phyloP scores from a whole-genome alignment of 116 monocot species.

The Posidonia oceanica region DNA sequence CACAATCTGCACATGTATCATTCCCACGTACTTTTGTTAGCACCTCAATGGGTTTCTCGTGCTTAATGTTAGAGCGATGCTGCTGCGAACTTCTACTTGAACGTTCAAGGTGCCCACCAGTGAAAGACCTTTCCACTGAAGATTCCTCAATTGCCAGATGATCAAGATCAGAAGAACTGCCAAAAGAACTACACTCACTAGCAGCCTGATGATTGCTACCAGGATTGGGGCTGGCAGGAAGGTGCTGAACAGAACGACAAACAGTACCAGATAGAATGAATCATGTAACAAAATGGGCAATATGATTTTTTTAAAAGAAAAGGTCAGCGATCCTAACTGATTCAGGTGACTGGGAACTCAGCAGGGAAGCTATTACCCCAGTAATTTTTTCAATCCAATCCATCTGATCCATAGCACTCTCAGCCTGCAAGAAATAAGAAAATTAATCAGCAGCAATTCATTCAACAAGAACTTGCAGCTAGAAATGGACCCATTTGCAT shows the following conservation, averaged over 20 bases:
- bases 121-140: constrained; percentile 36
- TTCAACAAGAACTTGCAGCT: background rate
- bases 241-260: constrained; percentile 24
- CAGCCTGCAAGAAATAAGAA: constrained; percentile 47
- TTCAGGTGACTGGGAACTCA: constrained; percentile 94
- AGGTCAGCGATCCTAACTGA: constrained; percentile 27
- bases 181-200: constrained; percentile 85
- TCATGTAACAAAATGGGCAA: background rate
- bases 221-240: constrained; percentile 51
- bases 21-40: constrained; percentile 84
- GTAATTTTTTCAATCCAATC: constrained; percentile 99
- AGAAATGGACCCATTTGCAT: too few species aligned
- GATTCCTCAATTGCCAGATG: constrained; percentile 49
- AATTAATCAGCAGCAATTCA: background rate
- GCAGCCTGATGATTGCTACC: constrained; percentile 50
- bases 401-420: constrained; percentile 98
- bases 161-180: constrained; percentile 75
- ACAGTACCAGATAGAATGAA: background rate
- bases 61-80: constrained; percentile 41
- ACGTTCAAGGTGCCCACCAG: constrained; percentile 47
- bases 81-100: constrained; percentile 47
- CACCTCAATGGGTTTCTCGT: constrained; percentile 82
- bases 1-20: constrained; percentile 92
- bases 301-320: background rate
- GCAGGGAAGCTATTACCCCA: constrained; percentile 96